Conservation (phyloP, 331 rosid genomes). For the Pyracantha coccinea region DNA sequence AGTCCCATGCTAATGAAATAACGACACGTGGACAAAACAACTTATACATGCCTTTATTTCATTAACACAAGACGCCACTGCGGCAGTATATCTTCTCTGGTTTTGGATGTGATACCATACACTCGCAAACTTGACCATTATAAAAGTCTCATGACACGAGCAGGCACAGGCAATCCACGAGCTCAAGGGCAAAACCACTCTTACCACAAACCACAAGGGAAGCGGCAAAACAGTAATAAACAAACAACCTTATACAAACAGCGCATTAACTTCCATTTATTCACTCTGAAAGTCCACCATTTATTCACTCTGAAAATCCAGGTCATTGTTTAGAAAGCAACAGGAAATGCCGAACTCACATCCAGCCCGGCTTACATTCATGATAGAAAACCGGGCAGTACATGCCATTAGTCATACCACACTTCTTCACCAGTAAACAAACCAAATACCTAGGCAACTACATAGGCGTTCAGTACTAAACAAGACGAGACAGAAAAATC, state of each 20-base stretch:
- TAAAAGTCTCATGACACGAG: too few species aligned
- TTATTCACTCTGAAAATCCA: background rate
- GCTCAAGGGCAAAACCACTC: too few species aligned
- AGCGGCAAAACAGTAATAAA: background rate
- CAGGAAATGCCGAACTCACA: background rate
- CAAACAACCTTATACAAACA: background rate
- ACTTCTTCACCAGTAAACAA: background rate
- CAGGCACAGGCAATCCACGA: too few species aligned
- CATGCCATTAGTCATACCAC: background rate
- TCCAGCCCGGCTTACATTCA: background rate
- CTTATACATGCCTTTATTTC: too few species aligned
- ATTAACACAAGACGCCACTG: too few species aligned
- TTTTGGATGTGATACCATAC: too few species aligned
- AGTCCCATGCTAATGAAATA: too few species aligned
- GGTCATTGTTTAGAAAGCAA: background rate
- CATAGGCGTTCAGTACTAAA: background rate
- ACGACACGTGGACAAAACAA: too few species aligned
- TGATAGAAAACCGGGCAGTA: background rate
- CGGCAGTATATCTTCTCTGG: too few species aligned
- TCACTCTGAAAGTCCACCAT: background rate
- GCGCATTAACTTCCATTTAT: background rate
- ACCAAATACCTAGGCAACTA: background rate
- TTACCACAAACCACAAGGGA: too few species aligned
- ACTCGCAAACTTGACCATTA: too few species aligned
- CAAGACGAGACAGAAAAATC: background rate